These are phyloP conservation scores for Plasmodium gonderi DNA, from an alignment of 169 alveolate genomes.

Conservation along the genomic window DNA sequence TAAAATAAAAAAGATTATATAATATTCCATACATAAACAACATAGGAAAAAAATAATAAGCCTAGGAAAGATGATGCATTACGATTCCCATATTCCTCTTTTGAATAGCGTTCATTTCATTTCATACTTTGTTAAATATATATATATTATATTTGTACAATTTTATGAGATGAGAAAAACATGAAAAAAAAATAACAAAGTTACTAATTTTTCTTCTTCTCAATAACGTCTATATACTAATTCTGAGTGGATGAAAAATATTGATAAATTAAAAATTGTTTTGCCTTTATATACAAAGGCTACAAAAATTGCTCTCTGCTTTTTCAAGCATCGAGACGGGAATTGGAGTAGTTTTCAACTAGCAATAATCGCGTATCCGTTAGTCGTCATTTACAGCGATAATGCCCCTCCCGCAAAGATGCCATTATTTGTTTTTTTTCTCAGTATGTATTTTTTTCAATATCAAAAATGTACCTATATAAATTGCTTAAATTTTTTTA, in stretches of 20 bases:
- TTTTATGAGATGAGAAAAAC: background rate
- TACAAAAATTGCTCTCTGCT: slow-evolving; percentile 95
- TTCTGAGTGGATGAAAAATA: slow-evolving; percentile 18
- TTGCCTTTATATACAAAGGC: slow-evolving; percentile 83
- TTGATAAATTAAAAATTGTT: slow-evolving; percentile 24
- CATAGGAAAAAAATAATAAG: no score
- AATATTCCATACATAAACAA: no score
- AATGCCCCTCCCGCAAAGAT: slow-evolving; percentile 99
- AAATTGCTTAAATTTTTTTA: background rate
- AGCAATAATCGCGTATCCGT: slow-evolving; percentile 99
- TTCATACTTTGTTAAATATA: no score
- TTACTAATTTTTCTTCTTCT: no score
- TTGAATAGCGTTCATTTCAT: no score
- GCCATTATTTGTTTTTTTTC: background rate
- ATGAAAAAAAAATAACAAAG: no score
- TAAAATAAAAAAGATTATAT: no score
- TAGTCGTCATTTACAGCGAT: slow-evolving; percentile 99
- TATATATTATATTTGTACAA: no score
- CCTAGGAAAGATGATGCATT: no score
- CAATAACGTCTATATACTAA: no score
- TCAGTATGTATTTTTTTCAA: slow-evolving; percentile 59
- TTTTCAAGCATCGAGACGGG: slow-evolving; percentile 94
- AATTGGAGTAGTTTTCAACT: slow-evolving; percentile 99
- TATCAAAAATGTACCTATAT: slow-evolving; percentile 40
- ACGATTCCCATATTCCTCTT: no score